A percentile compares a stretch with the other conserved stretches of the same genome.
These are phyloP conservation scores for Akanthomyces muscarius DNA, from an alignment of 2,329 filamentous ascomycete species.

Conservation along the genomic window DNA sequence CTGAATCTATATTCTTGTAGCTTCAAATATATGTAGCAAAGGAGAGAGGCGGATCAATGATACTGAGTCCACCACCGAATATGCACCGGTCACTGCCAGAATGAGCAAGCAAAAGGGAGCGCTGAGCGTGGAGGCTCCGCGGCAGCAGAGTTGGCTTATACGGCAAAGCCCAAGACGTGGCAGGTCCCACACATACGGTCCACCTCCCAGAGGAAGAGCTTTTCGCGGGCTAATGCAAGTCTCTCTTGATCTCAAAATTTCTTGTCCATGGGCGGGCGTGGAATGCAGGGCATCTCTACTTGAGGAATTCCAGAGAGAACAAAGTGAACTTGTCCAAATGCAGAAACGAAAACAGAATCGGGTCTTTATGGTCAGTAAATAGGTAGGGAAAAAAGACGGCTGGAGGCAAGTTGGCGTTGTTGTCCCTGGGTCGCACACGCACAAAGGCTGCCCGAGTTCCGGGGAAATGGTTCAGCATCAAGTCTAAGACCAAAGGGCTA, in stretches of 20 bases:
- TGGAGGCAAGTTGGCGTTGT: background rate
- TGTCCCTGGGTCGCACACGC: background rate
- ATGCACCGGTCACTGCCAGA: background rate
- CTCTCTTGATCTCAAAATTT: background rate
- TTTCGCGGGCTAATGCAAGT: slow-evolving; percentile 9
- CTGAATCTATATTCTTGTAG: background rate
- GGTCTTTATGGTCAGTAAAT: background rate
- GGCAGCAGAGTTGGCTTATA: slow-evolving; percentile 8
- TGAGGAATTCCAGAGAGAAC: background rate
- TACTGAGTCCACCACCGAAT: background rate
- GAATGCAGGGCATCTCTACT: background rate
- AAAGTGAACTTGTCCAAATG: background rate
- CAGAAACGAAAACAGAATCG: background rate
- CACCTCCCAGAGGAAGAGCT: background rate
- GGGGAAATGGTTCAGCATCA: slow-evolving; percentile 16
- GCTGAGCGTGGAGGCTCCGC: slow-evolving; percentile 3
- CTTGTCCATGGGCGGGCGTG: background rate
- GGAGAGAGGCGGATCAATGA: background rate
- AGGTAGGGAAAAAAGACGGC: background rate
- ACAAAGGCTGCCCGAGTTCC: background rate
- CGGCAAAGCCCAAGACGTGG: slow-evolving; percentile 2
- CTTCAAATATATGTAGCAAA: background rate
- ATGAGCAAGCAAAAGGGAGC: background rate
- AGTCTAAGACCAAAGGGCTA: slow-evolving; percentile 6
- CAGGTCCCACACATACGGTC: slow-evolving; percentile 9